These are phyloP conservation scores for Keqinozyma sinolaborantium DNA, from an alignment of 1,139 yeast species.

Conservation along the genomic window DNA sequence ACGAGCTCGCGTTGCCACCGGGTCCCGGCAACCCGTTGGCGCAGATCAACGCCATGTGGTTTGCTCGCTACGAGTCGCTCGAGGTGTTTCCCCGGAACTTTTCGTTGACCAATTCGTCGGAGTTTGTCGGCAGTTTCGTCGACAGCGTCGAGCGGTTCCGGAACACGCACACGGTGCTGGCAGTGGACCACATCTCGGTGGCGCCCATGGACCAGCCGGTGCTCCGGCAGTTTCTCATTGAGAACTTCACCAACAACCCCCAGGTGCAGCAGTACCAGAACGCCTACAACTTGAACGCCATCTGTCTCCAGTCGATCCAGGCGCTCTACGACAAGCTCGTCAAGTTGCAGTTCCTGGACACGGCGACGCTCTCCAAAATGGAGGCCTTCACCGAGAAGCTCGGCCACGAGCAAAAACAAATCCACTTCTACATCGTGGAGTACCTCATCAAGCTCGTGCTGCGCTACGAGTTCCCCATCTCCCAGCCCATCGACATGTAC, in stretches of 20 bases:
- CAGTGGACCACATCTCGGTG: conserved; percentile 6
- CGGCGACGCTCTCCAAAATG: conserved; percentile 1
- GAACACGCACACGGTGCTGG: conserved; percentile 3
- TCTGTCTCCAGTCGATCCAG: conserved; percentile 15
- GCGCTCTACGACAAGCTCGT: conserved; percentile 7
- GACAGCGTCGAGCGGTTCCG: conserved; percentile 17
- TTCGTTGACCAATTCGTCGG: conserved; percentile 8
- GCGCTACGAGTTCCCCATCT: conserved; percentile 2
- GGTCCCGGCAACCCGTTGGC: conserved; percentile 12
- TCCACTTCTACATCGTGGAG: conserved; percentile 12
- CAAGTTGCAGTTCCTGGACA: conserved; percentile 3
- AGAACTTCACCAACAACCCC: conserved; percentile 19
- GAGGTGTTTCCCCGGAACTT: conserved; percentile 19
- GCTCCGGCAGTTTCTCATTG: conserved; percentile 9
- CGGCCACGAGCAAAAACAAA: conserved; percentile 10
- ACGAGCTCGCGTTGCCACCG: conserved; percentile 1
- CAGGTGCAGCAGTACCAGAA: conserved; percentile 21
- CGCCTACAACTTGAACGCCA: conserved; percentile 22
- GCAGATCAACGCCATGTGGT: conserved; percentile 12
- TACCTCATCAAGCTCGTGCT: conserved; percentile 17
- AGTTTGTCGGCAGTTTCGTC: conserved; percentile 15
- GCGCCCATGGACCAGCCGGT: neutral
- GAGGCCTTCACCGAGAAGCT: conserved; percentile 6
- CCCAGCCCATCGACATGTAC: conserved; percentile 23
- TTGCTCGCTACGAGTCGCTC: conserved; percentile 11